phyloP scores from a whole-genome alignment of 176 grass and related monocot genomes.

The Typha latifolia region DNA sequence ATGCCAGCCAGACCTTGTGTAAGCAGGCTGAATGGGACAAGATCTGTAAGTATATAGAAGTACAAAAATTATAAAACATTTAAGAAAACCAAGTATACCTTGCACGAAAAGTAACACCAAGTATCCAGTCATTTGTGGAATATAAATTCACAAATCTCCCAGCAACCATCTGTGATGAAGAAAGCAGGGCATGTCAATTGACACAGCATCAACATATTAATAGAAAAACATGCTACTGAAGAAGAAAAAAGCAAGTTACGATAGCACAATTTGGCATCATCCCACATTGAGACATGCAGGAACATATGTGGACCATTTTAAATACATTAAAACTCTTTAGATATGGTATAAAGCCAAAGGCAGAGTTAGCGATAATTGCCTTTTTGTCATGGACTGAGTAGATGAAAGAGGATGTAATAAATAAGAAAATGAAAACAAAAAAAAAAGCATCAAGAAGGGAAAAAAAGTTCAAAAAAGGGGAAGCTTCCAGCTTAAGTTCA shows the following conservation, averaged over 20 bases:
- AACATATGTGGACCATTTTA: too few species aligned
- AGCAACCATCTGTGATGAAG: slow-evolving; percentile 52
- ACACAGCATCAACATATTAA: not conserved
- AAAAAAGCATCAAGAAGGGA: too few species aligned
- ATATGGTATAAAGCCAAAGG: too few species aligned
- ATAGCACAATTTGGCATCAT: not conserved
- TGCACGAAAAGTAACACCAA: slow-evolving; percentile 69
- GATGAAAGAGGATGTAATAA: too few species aligned
- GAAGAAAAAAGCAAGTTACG: not conserved
- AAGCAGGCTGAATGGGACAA: slow-evolving; percentile 41
- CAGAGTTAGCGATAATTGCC: too few species aligned
- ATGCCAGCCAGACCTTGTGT: slow-evolving; percentile 92
- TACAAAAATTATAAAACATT: not conserved
- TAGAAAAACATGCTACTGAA: not conserved
- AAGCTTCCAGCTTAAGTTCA: too few species aligned
- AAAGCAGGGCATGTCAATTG: not conserved
- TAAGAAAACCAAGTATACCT: slow-evolving; percentile 30
- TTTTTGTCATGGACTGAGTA: too few species aligned
- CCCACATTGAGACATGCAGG: too few species aligned
- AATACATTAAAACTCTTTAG: too few species aligned
- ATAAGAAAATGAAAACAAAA: too few species aligned
- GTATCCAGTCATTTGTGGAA: slow-evolving; percentile 87
- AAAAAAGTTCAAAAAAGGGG: too few species aligned
- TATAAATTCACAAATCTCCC: slow-evolving; percentile 86
- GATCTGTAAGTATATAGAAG: not conserved